Base-by-base conservation (phyloP, 805 yeast species). In the Kodamaea neixiangensis region DNA sequence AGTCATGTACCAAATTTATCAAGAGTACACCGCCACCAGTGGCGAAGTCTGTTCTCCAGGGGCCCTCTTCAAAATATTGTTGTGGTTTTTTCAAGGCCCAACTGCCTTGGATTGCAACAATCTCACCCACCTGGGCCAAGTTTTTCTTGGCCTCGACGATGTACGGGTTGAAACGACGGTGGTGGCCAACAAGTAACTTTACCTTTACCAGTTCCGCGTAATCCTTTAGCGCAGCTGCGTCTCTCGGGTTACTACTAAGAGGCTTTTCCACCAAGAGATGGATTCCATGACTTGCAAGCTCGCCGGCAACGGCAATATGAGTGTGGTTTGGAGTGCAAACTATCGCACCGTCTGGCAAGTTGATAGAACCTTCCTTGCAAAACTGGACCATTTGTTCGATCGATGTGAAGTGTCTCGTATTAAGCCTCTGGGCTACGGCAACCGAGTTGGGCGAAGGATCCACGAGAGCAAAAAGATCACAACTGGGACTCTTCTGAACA, bases 321-420 rank as follows among this genome's bases (percentile, higher is more conserved):
- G 76, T 69, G 47, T 71, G 72, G 54, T 72, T 73, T 3, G 77
- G 78, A 5, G 77, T 73, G 14, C 73, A 69, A 20, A 73, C 62
- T 13, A 73, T 68, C 18, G 76, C 78, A 1, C 71, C 78, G 44
- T 69, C 66, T 1, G 78, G 78, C 22, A 59, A 64, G 3, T 50
- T 48, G n/a, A 63, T 38, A 20, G 41, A 46, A 18, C 51, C 48
- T 11, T 44, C 34, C 21, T 57, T 55, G 46, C 67, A 63, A 51
- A 48, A 59, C 7, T 17, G 38, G 18, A 62, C 42, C 59, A 63
- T 47, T n/a, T 58, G 58, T 18, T 55, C 52, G 19, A 64, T 54
- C 4, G 61, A 55, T 11, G 47, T 25, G 49, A 61, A 64, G 51
- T 60, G 62, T 20, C 51, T 47, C 3, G 62, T 48, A 19, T 54